phyloP scores from a whole-genome alignment of 768 basidiomycete genomes.

The Mycena belliarum region DNA sequence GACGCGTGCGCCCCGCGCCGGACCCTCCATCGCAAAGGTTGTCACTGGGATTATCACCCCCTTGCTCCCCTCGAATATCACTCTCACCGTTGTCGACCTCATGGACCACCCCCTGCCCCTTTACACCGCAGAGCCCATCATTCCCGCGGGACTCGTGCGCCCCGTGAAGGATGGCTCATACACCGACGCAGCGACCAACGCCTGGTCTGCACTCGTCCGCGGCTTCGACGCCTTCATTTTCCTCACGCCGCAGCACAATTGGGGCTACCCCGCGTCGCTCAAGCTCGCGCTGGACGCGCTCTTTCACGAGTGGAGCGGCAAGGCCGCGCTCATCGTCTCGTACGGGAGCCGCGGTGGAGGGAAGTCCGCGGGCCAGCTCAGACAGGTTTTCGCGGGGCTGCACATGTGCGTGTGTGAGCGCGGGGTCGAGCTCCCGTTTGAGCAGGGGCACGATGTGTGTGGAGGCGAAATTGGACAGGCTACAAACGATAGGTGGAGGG shows the following conservation, averaged over 20 bases:
- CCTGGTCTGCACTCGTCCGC: slow-evolving; percentile 32
- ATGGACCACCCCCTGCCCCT: slow-evolving; percentile 30
- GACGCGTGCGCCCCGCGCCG: slow-evolving; percentile 6
- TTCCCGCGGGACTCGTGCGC: slow-evolving; percentile 28
- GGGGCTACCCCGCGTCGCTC: slow-evolving; percentile 36
- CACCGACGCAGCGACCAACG: slow-evolving; percentile 26
- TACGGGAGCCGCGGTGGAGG: slow-evolving; percentile 37
- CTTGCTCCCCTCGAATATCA: slow-evolving; percentile 10
- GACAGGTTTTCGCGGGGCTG: slow-evolving; percentile 26
- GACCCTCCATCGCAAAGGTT: slow-evolving; percentile 4
- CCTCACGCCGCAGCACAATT: slow-evolving; percentile 42
- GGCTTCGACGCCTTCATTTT: slow-evolving; percentile 35
- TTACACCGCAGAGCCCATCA: slow-evolving; percentile 23
- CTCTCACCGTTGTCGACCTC: slow-evolving; percentile 26
- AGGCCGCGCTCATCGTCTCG: slow-evolving; percentile 35
- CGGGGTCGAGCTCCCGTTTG: slow-evolving; percentile 13
- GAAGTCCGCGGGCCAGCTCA: slow-evolving; percentile 29
- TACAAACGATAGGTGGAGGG: slow-evolving; percentile 9
- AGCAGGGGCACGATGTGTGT: background rate
- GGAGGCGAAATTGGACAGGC: slow-evolving; percentile 7
- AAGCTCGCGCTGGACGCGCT: slow-evolving; percentile 44
- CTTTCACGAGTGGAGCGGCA: slow-evolving; percentile 38
- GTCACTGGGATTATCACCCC: slow-evolving; percentile 3
- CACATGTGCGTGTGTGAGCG: slow-evolving; percentile 11
- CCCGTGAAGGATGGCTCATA: slow-evolving; percentile 24